Base-by-base conservation (phyloP, 1,284 basidiomycete species). In the Cryptococcus amylolentus region DNA sequence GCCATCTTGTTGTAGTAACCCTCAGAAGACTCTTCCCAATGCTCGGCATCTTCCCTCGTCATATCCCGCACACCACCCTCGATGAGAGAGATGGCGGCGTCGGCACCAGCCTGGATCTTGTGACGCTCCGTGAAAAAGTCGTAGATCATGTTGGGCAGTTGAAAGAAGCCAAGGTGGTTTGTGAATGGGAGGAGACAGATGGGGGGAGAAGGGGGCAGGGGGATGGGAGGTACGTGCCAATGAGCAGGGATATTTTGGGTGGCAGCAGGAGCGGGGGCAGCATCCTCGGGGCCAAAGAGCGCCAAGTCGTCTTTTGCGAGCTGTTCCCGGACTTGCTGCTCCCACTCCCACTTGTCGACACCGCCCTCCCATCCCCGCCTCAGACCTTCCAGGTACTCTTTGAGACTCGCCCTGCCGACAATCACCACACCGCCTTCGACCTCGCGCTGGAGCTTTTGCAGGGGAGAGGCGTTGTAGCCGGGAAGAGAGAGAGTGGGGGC, bases 91-190 rank as follows among this genome's bases (percentile, higher is more conserved):
- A 91, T 86, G 0, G 86, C 93, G 9, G 88, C 87, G 64, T 96
- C 87, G 16, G 88, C 88, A 41, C 94, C 94, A 18, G 83, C 77
- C 4, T 78, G 82, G 7, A 91, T 90, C 64, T 88, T 85, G 53
- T 85, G 78, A n/a, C 91, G 86, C 71, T 89, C 86, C 69, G 92
- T 93, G 81, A 97, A 98, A 78, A 91, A 95, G 66, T 88, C 88
- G 82, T 85, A 87, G 54, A 97, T 84, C 87, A 96, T 94, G 62
- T 84, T 78, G 5, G 94, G 93, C 59, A 97, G 87, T 69, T 91
- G 89, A 41, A 81, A 82, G 76, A 96, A 85, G 14, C 95, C 94
- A 55, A 97, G 83, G 64, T 88, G 82, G 70, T 95, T 88, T 53
- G 84, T 82, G 78, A 90, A 97, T n/a, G 89, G 84, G 37, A 97